Conservation (phyloP, 192 early-diverging fungal genomes). For the Kappamyces sp. region DNA sequence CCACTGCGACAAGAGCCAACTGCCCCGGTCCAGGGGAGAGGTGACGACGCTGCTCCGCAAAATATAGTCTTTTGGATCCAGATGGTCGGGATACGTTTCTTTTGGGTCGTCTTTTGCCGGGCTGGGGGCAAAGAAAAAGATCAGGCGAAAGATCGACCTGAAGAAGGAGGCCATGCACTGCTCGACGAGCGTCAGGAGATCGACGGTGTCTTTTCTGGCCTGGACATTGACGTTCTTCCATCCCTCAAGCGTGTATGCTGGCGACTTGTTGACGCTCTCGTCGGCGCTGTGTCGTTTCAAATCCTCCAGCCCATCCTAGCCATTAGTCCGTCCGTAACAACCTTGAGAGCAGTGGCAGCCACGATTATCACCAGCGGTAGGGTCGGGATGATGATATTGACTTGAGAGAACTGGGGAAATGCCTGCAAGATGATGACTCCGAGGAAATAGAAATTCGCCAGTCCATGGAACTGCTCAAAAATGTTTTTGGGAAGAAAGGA, state of each 20-base stretch:
- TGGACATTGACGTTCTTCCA: constrained; percentile 59
- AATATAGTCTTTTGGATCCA: no score
- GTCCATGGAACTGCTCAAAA: constrained; percentile 91
- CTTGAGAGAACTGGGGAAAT: constrained; percentile 59
- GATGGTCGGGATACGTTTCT: no score
- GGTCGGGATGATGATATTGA: constrained; percentile 37
- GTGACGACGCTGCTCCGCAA: no score
- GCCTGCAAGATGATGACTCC: constrained; percentile 75
- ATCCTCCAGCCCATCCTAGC: constrained; percentile 82
- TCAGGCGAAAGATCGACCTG: neutral
- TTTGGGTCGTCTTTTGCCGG: no score
- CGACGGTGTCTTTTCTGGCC: constrained; percentile 12
- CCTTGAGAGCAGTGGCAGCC: constrained; percentile 39
- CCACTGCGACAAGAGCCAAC: constrained; percentile 33
- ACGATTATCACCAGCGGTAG: constrained; percentile 46
- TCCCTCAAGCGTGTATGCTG: constrained; percentile 49
- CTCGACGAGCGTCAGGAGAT: neutral
- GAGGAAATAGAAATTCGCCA: constrained; percentile 95
- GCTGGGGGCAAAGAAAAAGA: no score
- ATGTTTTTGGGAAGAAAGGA: constrained; percentile 93
- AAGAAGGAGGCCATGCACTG: neutral
- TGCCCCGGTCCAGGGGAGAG: neutral
- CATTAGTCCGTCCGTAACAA: constrained; percentile 6
- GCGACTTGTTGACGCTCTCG: constrained; percentile 70
- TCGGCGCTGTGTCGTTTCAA: constrained; percentile 80